A percentile compares a stretch with the other conserved stretches of the same genome.
These are phyloP conservation scores for Drechslerella stenobrocha DNA, from an alignment of 2,329 filamentous ascomycete species.

Conservation along the genomic window DNA sequence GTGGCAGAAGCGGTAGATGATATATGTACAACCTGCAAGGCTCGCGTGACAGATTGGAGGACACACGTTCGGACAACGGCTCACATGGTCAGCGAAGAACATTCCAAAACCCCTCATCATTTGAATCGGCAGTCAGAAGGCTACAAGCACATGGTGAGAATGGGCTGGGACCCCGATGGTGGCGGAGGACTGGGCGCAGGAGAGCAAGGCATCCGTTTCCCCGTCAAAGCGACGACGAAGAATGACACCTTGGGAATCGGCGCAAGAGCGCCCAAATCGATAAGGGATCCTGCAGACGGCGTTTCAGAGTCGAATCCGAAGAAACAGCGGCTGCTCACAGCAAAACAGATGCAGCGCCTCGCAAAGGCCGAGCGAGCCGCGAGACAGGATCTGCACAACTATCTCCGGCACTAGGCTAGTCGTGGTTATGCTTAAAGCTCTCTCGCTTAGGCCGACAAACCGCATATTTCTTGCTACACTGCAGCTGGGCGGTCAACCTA, in stretches of 20 bases:
- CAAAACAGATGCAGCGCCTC: conserved; percentile 45
- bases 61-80: conserved; percentile 67
- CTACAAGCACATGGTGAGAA: conserved; percentile 66
- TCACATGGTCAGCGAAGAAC: conserved; percentile 70
- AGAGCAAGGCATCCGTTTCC: conserved; percentile 73
- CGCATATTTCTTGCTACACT: conserved; percentile 29
- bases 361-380: conserved; percentile 45
- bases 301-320: conserved; percentile 44
- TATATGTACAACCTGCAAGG: conserved; percentile 65
- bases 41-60: conserved; percentile 59
- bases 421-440: conserved; percentile 43
- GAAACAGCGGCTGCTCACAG: conserved; percentile 43
- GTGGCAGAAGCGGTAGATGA: conserved; percentile 20
- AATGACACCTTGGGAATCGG: conserved; percentile 76
- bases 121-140: conserved; percentile 73
- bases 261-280: conserved; percentile 57
- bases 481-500: conserved; percentile 46
- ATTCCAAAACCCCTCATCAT: conserved; percentile 72
- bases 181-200: conserved; percentile 70
- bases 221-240: conserved; percentile 73
- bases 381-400: conserved; percentile 47
- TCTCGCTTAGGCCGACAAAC: conserved; percentile 46
- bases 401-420: conserved; percentile 48
- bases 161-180: conserved; percentile 76
- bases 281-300: conserved; percentile 51